Evolutionary conservation across 176 grass and related monocot species (phyloP), one percentile per base, ranked within the genome.

Genomic region (Ananas comosus): DNA sequence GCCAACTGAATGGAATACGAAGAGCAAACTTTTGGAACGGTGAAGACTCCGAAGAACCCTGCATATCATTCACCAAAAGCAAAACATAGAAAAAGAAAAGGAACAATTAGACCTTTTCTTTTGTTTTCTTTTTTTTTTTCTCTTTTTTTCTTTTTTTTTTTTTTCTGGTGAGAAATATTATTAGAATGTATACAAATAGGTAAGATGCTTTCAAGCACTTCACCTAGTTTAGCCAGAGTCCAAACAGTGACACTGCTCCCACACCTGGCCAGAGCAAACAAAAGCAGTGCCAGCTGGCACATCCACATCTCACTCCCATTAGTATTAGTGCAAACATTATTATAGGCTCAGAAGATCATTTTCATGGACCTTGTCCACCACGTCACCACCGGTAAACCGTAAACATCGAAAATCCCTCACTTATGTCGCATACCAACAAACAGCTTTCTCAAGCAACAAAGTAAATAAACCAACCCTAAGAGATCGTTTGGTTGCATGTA

Each of bases 41-140:
- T 94, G 86, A 94, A 99, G 78, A 91, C 65, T 61, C 95, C 90
- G 84, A 94, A 99, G 70, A 99, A 99, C 49, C 75, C 95, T 99
- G 82, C 85, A 84, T 63, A 1, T 42, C 33, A 42, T 42, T 42
- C 33, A 42, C 33, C 33, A 42, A 8, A 7, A 42, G 4, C 33
- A 42, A 42, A 42, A 42, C 4, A 33, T 6, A 9, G 57, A 51
- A 16, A 12, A 21, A 47, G 9, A 72, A 58, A 13, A 9, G 50
- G 9, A 67, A 14, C 3, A 11, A 56, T 76, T 23, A 61, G 42
- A 29, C 19, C 7, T 2, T 12, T 9, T 50, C 10, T 11, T 48
- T 9, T 49, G 0, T 21, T 27, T 17, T 51, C 28, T 11, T 65
- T 13, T 12, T 3, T 16, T 23, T 16, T 68, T 17, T 21, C n/a